phyloP scores from a whole-genome alignment of 1,139 yeast genomes.

The Yamadazyma blattariae region DNA sequence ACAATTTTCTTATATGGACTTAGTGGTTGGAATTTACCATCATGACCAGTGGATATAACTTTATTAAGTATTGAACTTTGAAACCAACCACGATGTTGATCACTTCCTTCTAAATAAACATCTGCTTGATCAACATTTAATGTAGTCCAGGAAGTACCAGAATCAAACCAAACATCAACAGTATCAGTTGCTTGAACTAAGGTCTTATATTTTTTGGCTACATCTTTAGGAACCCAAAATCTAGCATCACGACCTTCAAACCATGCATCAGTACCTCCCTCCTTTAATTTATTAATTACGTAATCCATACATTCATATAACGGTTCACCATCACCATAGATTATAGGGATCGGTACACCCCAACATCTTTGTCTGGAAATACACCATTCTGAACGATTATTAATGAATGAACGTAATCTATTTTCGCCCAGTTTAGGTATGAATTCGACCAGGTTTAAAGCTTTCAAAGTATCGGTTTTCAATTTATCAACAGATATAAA shows the following conservation, averaged over 20 bases:
- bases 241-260: slow-evolving; percentile 47
- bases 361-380: slow-evolving; percentile 95
- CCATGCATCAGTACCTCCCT: slow-evolving; percentile 78
- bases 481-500: slow-evolving; percentile 82
- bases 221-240: slow-evolving; percentile 66
- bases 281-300: slow-evolving; percentile 51
- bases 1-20: slow-evolving; percentile 73
- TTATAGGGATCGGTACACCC: slow-evolving; percentile 97
- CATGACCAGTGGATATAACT: slow-evolving; percentile 49
- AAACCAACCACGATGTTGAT: slow-evolving; percentile 99
- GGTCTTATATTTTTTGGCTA: slow-evolving; percentile 30
- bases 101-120: slow-evolving; percentile 88
- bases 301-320: slow-evolving; percentile 53
- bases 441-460: slow-evolving; percentile 64
- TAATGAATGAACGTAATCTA: slow-evolving; percentile 69
- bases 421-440: slow-evolving; percentile 70
- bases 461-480: slow-evolving; percentile 57
- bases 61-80: slow-evolving; percentile 88
- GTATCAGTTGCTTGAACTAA: slow-evolving; percentile 78
- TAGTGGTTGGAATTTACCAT: slow-evolving; percentile 39
- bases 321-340: slow-evolving; percentile 61
- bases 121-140: slow-evolving; percentile 58
- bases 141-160: slow-evolving; percentile 90
- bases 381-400: slow-evolving; percentile 92
- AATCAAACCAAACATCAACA: slow-evolving; percentile 99